phyloP scores from a whole-genome alignment of 352 stramenopile genomes.

The Pythium graminicola region DNA sequence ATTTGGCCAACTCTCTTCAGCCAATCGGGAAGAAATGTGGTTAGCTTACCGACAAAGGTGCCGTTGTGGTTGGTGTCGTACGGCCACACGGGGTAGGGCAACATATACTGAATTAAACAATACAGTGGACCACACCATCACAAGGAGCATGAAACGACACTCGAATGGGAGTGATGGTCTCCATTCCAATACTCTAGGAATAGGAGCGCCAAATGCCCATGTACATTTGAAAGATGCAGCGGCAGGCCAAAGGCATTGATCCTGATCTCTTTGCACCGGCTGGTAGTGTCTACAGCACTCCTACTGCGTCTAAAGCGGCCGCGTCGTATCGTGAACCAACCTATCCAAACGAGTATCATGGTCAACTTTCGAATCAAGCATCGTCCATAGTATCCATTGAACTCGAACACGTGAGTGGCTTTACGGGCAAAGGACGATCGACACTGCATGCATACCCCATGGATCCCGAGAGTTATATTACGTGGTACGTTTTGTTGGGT shows the following conservation, averaged over 20 bases:
- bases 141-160: constrained; percentile 6
- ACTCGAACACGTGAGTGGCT: constrained; percentile 55
- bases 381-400: constrained; percentile 29
- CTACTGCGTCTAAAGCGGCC: constrained; percentile 9
- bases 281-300: constrained; percentile 4
- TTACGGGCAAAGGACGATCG: constrained; percentile 27
- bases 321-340: constrained; percentile 18
- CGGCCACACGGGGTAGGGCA: constrained; percentile 1
- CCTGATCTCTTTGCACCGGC: constrained; percentile 45
- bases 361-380: constrained; percentile 3
- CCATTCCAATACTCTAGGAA: too few relatives aligned
- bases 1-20: not conserved
- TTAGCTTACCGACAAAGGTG: not conserved
- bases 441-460: constrained; percentile 31
- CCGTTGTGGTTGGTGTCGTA: not conserved
- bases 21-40: not conserved
- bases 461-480: constrained; percentile 31
- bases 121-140: constrained; percentile 1
- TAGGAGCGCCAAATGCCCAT: not conserved
- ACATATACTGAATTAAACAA: constrained; percentile 1
- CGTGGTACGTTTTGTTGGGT: constrained; percentile 12
- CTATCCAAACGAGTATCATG: constrained; percentile 5
- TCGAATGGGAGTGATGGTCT: constrained; percentile 17
- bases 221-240: not conserved
- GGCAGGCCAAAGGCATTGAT: constrained; percentile 6